Percentiles rank a stretch among this genome's conserved stretches.
These are phyloP conservation scores for Hygrophorus pudorinus DNA, from an alignment of 768 basidiomycete genomes.

Conservation along the genomic window DNA sequence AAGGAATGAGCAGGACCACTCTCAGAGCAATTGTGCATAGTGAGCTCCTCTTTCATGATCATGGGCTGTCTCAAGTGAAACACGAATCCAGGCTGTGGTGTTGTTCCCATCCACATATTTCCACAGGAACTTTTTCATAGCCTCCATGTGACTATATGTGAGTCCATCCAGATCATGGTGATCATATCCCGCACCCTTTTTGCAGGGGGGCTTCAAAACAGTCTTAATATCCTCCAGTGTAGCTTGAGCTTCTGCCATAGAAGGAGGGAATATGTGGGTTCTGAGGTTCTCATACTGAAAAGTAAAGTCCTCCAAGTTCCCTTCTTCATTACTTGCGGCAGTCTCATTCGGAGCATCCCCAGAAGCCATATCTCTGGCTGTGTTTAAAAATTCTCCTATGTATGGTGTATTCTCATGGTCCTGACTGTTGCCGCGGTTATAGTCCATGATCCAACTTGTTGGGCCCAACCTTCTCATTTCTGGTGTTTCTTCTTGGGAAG, in stretches of 20 bases:
- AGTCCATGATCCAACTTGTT: too few species aligned
- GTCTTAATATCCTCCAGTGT: conserved; percentile 6
- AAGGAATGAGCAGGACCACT: conserved; percentile 14
- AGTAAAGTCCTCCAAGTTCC: too few species aligned
- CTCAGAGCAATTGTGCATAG: conserved; percentile 9
- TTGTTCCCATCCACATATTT: conserved; percentile 2
- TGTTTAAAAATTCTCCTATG: too few species aligned
- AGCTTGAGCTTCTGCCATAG: conserved; percentile 5
- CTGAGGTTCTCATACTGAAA: too few species aligned
- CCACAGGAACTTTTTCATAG: conserved; percentile 8
- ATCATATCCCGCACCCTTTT: conserved; percentile 7
- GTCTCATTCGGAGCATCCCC: too few species aligned
- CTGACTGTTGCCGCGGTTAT: too few species aligned
- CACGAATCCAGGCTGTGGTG: conserved; percentile 1
- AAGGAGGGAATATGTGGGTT: too few species aligned
- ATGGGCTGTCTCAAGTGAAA: conserved; percentile 2
- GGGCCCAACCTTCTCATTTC: too few species aligned
- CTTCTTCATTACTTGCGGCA: too few species aligned
- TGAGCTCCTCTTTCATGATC: conserved; percentile 3
- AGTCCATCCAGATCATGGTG: conserved; percentile 8
- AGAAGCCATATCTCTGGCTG: too few species aligned
- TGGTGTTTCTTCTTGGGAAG: too few species aligned
- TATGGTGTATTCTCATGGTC: too few species aligned
- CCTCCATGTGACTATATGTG: conserved; percentile 1
- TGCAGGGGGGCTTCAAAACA: conserved; percentile 8